Percentiles rank a stretch among this genome's conserved stretches.
phyloP scores from a whole-genome alignment of 1,139 yeast species.

The Saccharomyces hybrid region DNA sequence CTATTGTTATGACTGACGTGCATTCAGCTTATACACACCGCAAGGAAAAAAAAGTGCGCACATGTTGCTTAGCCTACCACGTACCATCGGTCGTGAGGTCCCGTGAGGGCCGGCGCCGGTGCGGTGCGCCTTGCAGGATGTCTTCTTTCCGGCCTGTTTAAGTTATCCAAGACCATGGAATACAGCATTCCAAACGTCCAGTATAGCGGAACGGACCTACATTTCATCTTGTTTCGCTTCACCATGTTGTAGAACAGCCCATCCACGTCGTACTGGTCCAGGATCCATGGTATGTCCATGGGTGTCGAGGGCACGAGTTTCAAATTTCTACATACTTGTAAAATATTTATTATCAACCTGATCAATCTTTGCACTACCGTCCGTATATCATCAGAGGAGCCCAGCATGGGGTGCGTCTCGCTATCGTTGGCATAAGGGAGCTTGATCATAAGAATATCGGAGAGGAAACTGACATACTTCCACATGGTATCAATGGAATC shows the following conservation, averaged over 20 bases:
- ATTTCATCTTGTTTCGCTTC: conserved; percentile 7
- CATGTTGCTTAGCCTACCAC: conserved; percentile 2
- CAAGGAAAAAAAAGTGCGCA: conserved; percentile 1
- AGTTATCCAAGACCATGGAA: not conserved
- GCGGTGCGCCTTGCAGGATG: conserved; percentile 1
- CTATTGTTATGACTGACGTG: not conserved
- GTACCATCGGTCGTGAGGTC: conserved; percentile 4
- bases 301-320: conserved; percentile 12
- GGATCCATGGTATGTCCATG: conserved; percentile 12
- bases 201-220: conserved; percentile 3
- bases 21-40: not conserved
- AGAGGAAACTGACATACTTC: conserved; percentile 14
- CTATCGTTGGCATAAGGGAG: conserved; percentile 10
- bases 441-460: conserved; percentile 11
- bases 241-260: conserved; percentile 19
- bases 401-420: conserved; percentile 9
- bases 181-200: not conserved
- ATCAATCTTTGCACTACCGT: conserved; percentile 7
- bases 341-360: conserved; percentile 14
- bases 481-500: conserved; percentile 18
- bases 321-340: conserved; percentile 13
- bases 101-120: not conserved
- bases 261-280: conserved; percentile 22
- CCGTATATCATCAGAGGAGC: conserved; percentile 3
- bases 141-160: not conserved